Conservation (phyloP, 169 alveolate species). For the Toxoplasma gondii region DNA sequence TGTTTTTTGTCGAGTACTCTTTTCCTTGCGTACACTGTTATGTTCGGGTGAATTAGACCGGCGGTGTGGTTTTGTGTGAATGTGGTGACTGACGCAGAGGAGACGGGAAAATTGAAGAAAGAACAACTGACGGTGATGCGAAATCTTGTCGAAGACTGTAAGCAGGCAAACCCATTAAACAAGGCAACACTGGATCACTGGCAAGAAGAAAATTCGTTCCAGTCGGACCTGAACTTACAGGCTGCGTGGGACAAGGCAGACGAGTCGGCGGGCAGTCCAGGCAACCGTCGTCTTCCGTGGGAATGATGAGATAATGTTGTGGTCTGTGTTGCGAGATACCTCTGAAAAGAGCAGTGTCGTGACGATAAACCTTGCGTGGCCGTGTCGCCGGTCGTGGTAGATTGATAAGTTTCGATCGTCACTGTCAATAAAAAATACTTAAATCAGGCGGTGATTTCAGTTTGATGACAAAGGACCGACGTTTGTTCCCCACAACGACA, state of each 20-base stretch:
- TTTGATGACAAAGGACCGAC: too few relatives aligned
- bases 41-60: too few relatives aligned
- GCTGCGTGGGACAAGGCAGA: constrained; percentile 1
- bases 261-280: neutral
- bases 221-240: constrained; percentile 25
- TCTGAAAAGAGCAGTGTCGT: too few relatives aligned
- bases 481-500: too few relatives aligned
- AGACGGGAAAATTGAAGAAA: constrained; percentile 8
- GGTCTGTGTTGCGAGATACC: too few relatives aligned
- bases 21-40: too few relatives aligned
- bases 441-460: too few relatives aligned
- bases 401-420: too few relatives aligned
- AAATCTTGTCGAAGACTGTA: constrained; percentile 27
- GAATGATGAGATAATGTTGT: neutral
- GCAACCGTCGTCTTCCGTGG: neutral
- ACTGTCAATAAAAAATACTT: too few relatives aligned
- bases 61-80: neutral
- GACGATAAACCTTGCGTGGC: too few relatives aligned
- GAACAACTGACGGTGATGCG: constrained; percentile 18
- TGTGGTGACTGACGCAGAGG: neutral
- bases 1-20: too few relatives aligned
- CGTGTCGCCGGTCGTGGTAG: too few relatives aligned
- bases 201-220: constrained; percentile 26
- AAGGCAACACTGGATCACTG: neutral
- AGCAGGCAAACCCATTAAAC: constrained; percentile 12